Evolutionary conservation across 768 basidiomycete genomes (phyloP).

Genomic region (Asterophora lycoperdoides): DNA sequence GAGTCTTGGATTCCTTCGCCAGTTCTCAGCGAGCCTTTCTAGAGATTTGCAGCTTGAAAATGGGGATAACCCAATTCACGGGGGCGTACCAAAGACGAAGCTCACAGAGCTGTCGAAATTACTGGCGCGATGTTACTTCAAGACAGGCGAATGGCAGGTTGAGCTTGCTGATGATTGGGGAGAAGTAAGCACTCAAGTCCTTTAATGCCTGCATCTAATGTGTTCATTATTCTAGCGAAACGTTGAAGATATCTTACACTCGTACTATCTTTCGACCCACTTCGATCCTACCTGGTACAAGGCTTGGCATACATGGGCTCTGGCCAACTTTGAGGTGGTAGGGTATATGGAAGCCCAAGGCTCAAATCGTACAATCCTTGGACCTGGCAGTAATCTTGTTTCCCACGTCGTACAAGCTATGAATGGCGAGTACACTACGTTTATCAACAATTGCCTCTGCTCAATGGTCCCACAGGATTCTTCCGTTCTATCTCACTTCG

Average conservation of each 20-base stretch:
- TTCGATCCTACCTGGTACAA: conserved; percentile 98
- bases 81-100: conserved; percentile 54
- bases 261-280: conserved; percentile 83
- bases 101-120: conserved; percentile 69
- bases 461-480: conserved; percentile 55
- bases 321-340: conserved; percentile 94
- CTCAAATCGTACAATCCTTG: conserved; percentile 50
- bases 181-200: conserved; percentile 46
- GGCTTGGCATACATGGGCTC: conserved; percentile 98
- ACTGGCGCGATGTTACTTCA: conserved; percentile 95
- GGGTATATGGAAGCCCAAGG: conserved; percentile 68
- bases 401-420: conserved; percentile 89
- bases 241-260: conserved; percentile 75
- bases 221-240: conserved; percentile 51
- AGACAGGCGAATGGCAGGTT: conserved; percentile 92
- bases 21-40: conserved; percentile 74
- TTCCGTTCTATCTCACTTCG: conserved; percentile 92
- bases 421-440: conserved; percentile 51
- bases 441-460: neutral
- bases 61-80: conserved; percentile 46
- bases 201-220: neutral
- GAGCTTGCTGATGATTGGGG: conserved; percentile 78
- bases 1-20: conserved; percentile 76
- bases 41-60: conserved; percentile 66
- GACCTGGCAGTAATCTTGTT: conserved; percentile 61